Evolutionary conservation across 345 rosid species (phyloP).

Genomic region (Trapa bicornis): DNA sequence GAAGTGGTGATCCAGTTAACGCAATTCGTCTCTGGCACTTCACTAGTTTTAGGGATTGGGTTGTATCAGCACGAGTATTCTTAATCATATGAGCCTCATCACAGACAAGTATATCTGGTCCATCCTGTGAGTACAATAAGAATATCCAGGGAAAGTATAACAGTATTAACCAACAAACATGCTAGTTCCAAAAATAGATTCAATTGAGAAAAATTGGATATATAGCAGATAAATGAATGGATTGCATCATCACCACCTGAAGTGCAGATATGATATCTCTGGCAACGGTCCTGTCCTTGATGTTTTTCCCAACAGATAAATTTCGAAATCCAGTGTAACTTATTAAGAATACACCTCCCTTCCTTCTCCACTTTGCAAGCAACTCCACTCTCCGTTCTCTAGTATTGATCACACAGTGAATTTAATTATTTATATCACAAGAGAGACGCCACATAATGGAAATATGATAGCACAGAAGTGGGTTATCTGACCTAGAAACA

Average conservation of each 20-base stretch:
- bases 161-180: background rate
- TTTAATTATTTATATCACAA: conserved; percentile 1
- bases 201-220: background rate
- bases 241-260: conserved; percentile 43
- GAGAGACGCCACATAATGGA: background rate
- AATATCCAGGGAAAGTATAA: background rate
- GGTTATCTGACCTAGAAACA: conserved; percentile 51
- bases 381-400: conserved; percentile 80
- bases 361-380: conserved; percentile 76
- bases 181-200: background rate
- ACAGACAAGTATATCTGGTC: conserved; percentile 98
- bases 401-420: conserved; percentile 13
- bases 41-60: conserved; percentile 90
- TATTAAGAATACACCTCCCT: conserved; percentile 88
- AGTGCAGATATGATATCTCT: conserved; percentile 62
- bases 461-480: background rate
- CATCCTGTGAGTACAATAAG: conserved; percentile 44
- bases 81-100: conserved; percentile 98
- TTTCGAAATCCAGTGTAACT: conserved; percentile 88
- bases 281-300: conserved; percentile 59
- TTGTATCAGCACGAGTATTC: conserved; percentile 95
- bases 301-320: conserved; percentile 77
- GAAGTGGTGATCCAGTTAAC: conserved; percentile 97
- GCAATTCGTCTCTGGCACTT: conserved; percentile 99
- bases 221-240: background rate